Conservation (phyloP, 169 alveolate species). For the Plasmodium billcollinsi region DNA sequence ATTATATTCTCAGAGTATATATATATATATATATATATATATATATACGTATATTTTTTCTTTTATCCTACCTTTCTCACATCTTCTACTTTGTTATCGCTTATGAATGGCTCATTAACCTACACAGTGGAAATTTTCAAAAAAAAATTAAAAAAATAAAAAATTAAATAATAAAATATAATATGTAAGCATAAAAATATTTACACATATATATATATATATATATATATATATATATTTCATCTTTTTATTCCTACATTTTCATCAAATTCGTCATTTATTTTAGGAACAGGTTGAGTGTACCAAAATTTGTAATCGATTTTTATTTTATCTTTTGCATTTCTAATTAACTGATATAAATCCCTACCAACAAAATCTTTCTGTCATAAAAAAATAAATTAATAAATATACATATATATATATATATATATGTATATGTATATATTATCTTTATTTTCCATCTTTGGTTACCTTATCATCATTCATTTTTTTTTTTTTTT, state of each 20-base stretch:
- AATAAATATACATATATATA: neutral
- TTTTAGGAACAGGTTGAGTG: conserved; percentile 96
- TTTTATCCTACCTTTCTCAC: conserved; percentile 37
- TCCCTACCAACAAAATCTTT: conserved; percentile 62
- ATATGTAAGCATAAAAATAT: neutral
- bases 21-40: neutral
- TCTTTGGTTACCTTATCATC: conserved; percentile 47
- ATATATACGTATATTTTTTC: neutral
- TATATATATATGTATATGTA: neutral
- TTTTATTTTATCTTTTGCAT: conserved; percentile 56
- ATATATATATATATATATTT: conserved; percentile 23
- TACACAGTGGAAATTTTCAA: neutral
- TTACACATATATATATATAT: neutral
- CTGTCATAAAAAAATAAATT: conserved; percentile 1
- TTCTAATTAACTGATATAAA: conserved; percentile 49
- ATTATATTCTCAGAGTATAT: neutral
- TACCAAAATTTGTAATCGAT: conserved; percentile 95
- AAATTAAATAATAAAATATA: conserved; percentile 13
- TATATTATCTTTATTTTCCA: conserved; percentile 7
- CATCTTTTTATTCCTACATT: conserved; percentile 30
- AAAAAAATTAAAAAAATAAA: no score
- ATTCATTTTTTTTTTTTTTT: conserved; percentile 11
- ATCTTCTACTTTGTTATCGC: conserved; percentile 74
- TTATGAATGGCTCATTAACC: conserved; percentile 76
- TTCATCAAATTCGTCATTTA: conserved; percentile 83